phyloP scores from a whole-genome alignment of 1,139 yeast genomes.

The Meyerozyma athensensis region DNA sequence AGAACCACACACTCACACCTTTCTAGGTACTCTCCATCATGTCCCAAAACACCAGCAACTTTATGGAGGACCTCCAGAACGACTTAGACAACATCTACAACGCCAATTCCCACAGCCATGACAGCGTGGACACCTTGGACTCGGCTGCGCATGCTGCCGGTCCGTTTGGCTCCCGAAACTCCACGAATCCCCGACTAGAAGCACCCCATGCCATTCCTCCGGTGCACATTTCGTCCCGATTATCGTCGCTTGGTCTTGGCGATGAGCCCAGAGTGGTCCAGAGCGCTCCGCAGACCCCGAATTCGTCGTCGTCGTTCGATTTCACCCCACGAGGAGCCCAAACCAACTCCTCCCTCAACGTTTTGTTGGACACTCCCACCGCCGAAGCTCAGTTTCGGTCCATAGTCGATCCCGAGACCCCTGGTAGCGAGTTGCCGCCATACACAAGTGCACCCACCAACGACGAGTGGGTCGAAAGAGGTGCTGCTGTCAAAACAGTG shows the following conservation, averaged over 20 bases:
- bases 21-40: not conserved
- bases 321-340: conserved; percentile 12
- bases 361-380: conserved; percentile 30
- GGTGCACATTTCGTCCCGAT: conserved; percentile 28
- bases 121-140: conserved; percentile 31
- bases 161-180: conserved; percentile 6
- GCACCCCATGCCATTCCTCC: conserved; percentile 11
- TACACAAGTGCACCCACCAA: conserved; percentile 3
- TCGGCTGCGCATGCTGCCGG: conserved; percentile 11
- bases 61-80: conserved; percentile 20
- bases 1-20: no score
- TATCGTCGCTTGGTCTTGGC: conserved; percentile 21
- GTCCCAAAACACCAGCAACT: conserved; percentile 6
- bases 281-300: conserved; percentile 30
- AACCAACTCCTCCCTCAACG: conserved; percentile 31
- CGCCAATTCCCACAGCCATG: conserved; percentile 18
- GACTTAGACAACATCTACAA: conserved; percentile 36
- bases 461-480: conserved; percentile 29
- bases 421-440: conserved; percentile 2
- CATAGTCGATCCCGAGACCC: conserved; percentile 9
- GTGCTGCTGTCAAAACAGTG: conserved; percentile 34
- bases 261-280: conserved; percentile 14
- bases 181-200: conserved; percentile 8
- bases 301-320: conserved; percentile 11
- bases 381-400: conserved; percentile 17